These are phyloP conservation scores for Penicillium sp. DNA, from an alignment of 2,329 filamentous ascomycete species.

Conservation along the genomic window DNA sequence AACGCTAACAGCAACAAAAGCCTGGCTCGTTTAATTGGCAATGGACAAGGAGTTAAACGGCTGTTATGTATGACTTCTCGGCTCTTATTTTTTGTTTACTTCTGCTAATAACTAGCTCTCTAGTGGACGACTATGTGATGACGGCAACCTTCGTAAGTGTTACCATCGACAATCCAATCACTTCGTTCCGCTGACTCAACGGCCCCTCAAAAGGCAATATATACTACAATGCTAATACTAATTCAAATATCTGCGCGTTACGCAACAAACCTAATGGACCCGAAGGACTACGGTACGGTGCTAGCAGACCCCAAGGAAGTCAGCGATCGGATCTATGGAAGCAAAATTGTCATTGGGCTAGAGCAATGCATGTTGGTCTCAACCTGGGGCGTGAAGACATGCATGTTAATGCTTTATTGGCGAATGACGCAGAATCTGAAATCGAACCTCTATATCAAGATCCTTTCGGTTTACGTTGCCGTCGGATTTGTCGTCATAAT, in stretches of 20 bases:
- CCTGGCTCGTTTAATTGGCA: conserved; percentile 27
- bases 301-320: conserved; percentile 41
- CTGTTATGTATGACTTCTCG: conserved; percentile 24
- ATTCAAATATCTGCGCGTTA: conserved; percentile 39
- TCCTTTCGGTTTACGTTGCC: conserved; percentile 44
- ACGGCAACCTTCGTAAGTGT: conserved; percentile 35
- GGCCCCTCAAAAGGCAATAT: conserved; percentile 29
- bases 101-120: not conserved
- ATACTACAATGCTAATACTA: conserved; percentile 33
- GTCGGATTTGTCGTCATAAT: conserved; percentile 50
- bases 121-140: conserved; percentile 42
- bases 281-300: conserved; percentile 31
- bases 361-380: conserved; percentile 51
- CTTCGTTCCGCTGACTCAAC: not conserved
- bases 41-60: conserved; percentile 22
- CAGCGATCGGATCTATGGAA: conserved; percentile 44
- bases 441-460: conserved; percentile 39
- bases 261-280: conserved; percentile 41
- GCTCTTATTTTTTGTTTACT: not conserved
- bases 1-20: conserved; percentile 14
- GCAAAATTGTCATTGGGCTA: conserved; percentile 50
- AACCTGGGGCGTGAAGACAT: conserved; percentile 53
- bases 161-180: not conserved
- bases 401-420: conserved; percentile 51
- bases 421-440: conserved; percentile 44